These are phyloP conservation scores for Suillus bovinus DNA, from an alignment of 768 basidiomycete species.

Conservation along the genomic window DNA sequence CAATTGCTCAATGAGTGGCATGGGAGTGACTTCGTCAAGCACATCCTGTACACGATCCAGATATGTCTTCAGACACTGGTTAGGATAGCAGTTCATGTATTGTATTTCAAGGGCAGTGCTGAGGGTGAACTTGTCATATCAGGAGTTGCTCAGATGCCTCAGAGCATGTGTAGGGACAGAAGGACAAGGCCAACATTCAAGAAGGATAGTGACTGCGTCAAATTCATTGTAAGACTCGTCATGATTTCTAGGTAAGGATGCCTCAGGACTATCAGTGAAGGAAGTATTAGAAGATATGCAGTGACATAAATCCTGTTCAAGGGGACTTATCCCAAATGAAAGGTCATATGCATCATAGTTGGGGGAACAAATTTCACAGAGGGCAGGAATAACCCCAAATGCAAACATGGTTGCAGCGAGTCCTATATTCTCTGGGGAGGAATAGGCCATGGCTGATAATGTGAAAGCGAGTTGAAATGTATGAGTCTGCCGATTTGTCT, in stretches of 20 bases:
- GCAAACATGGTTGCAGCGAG: slow-evolving; percentile 32
- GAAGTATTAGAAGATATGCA: not conserved
- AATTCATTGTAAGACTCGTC: not conserved
- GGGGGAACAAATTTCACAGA: slow-evolving; percentile 11
- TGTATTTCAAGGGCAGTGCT: not conserved
- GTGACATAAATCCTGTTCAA: not conserved
- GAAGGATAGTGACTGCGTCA: not conserved
- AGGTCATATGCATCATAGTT: slow-evolving; percentile 10
- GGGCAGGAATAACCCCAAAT: slow-evolving; percentile 19
- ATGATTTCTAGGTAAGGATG: not conserved
- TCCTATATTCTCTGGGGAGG: slow-evolving; percentile 11
- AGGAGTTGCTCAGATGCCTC: not conserved
- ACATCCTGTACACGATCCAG: slow-evolving; percentile 15
- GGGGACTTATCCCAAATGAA: slow-evolving; percentile 11
- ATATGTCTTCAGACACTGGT: slow-evolving; percentile 15
- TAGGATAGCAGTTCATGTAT: slow-evolving; percentile 19
- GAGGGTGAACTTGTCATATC: slow-evolving; percentile 8
- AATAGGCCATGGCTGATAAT: slow-evolving; percentile 32
- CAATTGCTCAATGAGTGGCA: not conserved
- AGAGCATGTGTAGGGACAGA: not conserved
- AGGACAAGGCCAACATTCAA: slow-evolving; percentile 18
- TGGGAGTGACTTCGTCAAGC: not conserved
- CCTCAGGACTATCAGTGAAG: slow-evolving; percentile 13
- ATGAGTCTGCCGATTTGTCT: slow-evolving; percentile 1
- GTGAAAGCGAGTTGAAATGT: slow-evolving; percentile 27